phyloP scores from a whole-genome alignment of 768 basidiomycete genomes.

The Serendipita sp. region DNA sequence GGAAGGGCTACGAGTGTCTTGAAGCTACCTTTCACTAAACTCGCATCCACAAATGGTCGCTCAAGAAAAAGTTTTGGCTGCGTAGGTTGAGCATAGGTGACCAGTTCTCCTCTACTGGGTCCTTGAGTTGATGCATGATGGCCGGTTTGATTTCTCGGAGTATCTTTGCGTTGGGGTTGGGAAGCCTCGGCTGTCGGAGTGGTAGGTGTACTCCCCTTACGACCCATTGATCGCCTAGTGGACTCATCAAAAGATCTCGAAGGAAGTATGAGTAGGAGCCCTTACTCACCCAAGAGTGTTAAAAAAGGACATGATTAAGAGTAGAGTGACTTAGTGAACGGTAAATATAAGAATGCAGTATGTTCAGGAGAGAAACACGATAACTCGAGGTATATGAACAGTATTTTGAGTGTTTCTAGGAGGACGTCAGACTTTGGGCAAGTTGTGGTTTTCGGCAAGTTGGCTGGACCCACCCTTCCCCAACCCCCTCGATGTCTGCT shows the following conservation, averaged over 20 bases:
- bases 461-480: background rate
- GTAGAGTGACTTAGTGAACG: background rate
- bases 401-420: background rate
- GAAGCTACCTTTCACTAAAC: constrained; percentile 25
- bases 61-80: constrained; percentile 19
- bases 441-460: too few relatives aligned
- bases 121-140: background rate
- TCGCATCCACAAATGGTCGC: constrained; percentile 24
- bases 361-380: background rate
- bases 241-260: too few relatives aligned
- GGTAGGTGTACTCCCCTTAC: constrained; percentile 1
- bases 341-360: background rate
- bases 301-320: background rate
- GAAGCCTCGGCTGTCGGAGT: background rate
- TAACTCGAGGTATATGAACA: background rate
- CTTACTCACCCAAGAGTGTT: constrained; percentile 1
- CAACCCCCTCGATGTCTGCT: background rate
- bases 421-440: too few relatives aligned
- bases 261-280: too few relatives aligned
- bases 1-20: constrained; percentile 26
- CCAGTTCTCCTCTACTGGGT: background rate
- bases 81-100: background rate
- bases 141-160: background rate
- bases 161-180: background rate
- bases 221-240: background rate